These are phyloP conservation scores for Wickerhamomyces silvicola DNA, from an alignment of 805 yeast species.

Conservation along the genomic window DNA sequence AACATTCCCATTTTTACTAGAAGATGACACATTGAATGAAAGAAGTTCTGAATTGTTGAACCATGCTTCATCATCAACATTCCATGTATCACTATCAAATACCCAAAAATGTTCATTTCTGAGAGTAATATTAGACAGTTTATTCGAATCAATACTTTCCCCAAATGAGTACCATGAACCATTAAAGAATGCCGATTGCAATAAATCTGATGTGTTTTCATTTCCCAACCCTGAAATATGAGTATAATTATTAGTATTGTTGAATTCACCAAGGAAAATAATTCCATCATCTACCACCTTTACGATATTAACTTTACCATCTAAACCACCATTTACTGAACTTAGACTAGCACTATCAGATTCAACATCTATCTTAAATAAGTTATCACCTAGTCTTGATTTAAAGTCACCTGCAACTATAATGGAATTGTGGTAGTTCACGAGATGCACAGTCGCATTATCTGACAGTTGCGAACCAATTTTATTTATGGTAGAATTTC, in stretches of 20 bases:
- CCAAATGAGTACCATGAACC: slow-evolving; percentile 41
- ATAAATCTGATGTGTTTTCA: slow-evolving; percentile 25
- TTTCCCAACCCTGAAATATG: slow-evolving; percentile 23
- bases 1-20: slow-evolving; percentile 10
- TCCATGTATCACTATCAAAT: slow-evolving; percentile 38
- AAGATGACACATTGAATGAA: slow-evolving; percentile 26
- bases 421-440: slow-evolving; percentile 27
- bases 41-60: slow-evolving; percentile 21
- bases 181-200: slow-evolving; percentile 31
- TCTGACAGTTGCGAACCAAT: slow-evolving; percentile 28
- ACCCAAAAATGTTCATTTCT: slow-evolving; percentile 35
- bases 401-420: slow-evolving; percentile 45
- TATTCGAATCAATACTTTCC: slow-evolving; percentile 15
- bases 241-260: slow-evolving; percentile 27
- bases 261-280: slow-evolving; percentile 41
- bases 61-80: slow-evolving; percentile 32
- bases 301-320: slow-evolving; percentile 32
- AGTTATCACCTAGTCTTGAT: slow-evolving; percentile 30
- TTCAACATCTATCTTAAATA: slow-evolving; percentile 25
- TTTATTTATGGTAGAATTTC: slow-evolving; percentile 39
- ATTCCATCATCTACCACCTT: slow-evolving; percentile 29
- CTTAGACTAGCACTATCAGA: slow-evolving; percentile 16
- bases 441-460: slow-evolving; percentile 34
- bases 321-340: slow-evolving; percentile 31
- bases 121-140: slow-evolving; percentile 23